phyloP scores from a whole-genome alignment of 768 basidiomycete species.

The Mrakia gelida region DNA sequence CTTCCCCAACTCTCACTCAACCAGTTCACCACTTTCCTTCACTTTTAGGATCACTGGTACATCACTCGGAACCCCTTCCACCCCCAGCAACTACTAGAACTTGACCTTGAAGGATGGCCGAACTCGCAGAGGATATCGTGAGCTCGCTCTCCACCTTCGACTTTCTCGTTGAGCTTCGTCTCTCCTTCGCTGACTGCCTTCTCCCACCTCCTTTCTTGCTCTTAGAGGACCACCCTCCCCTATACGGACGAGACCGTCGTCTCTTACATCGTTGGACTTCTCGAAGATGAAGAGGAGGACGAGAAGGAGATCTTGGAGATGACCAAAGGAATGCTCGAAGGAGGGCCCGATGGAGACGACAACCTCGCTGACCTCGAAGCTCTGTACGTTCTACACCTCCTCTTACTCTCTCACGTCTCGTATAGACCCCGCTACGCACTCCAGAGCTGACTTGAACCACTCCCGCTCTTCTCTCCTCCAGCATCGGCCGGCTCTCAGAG shows the following conservation, averaged over 20 bases:
- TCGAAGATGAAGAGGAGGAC: constrained; percentile 83
- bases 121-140: constrained; percentile 30
- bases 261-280: constrained; percentile 78
- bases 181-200: background rate
- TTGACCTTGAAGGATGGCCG: background rate
- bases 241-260: constrained; percentile 77
- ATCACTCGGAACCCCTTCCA: background rate
- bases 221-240: constrained; percentile 37
- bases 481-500: constrained; percentile 51
- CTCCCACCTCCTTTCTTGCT: background rate
- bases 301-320: constrained; percentile 73
- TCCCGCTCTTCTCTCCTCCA: constrained; percentile 32
- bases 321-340: constrained; percentile 63
- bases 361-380: constrained; percentile 52
- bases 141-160: background rate
- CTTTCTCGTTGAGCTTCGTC: background rate
- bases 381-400: constrained; percentile 49
- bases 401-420: constrained; percentile 15
- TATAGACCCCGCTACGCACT: background rate
- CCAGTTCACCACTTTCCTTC: background rate
- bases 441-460: too few relatives aligned
- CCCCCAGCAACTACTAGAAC: background rate
- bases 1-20: background rate
- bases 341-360: constrained; percentile 30
- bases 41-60: background rate